Evolutionary conservation across 768 basidiomycete species (phyloP), one percentile per base, ranked within the genome.

Genomic region (Leccinum subtestaceum): DNA sequence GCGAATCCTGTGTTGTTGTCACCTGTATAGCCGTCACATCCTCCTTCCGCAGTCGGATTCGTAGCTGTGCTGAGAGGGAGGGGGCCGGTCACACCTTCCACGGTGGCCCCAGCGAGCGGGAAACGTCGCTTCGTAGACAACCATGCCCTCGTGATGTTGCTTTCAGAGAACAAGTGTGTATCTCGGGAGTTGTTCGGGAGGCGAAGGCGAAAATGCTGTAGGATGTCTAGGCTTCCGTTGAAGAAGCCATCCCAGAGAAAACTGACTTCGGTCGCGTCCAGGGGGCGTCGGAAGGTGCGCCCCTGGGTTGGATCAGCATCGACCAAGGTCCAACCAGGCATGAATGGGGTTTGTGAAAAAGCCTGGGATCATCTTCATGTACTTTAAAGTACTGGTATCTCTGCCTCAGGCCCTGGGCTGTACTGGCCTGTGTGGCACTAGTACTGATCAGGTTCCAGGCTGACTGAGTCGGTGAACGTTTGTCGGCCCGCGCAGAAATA

Each of bases 51-150:
- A 1, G 15, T 51, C 50, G 31, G 4, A 19, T 32, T 17, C 5
- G 29, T 51, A 8, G 29, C 49, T 17, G n/a, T 23, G 11, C 6
- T 11, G 17, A 52, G 19, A 11, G 3, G 43, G 40, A 65, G 48
- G 5, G 52, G 23, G 1, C 11, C 34, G 4, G 10, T 21, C 12
- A 25, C 36, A 21, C 71, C 49, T 74, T 71, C n/a, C 8, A 84
- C 61, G 5, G 58, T 70, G 7, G 79, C 76, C 6, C 76, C 81
- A 12, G 82, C 78, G 6, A 86, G 72, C 1, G 84, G 84, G 59
- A 74, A 83, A 36, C 72, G 76, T 29, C 68, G 70, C 68, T 86
- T 86, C 23, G 82, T 67, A 11, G 74, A 65, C 17, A 70, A 36
- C 84, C 84, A 87, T 2, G 80, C 73, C 27, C 69, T 68, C 2